Conservation (phyloP, 305 asterid species). For the Nicotiana rustica region DNA sequence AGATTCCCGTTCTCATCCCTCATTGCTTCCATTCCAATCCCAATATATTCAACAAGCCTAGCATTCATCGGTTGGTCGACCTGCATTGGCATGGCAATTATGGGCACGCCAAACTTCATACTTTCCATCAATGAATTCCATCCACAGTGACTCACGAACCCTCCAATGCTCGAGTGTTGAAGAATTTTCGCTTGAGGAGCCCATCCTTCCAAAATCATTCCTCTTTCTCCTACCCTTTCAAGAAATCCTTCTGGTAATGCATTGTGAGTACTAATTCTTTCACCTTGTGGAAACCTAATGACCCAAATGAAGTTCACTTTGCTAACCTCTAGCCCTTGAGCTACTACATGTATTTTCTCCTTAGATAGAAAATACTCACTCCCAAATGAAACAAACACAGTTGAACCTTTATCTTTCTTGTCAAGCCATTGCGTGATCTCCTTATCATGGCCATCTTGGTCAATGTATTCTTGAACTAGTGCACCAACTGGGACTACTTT, state of each 20-base stretch:
- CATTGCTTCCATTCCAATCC: conserved; percentile 23
- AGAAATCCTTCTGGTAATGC: conserved; percentile 38
- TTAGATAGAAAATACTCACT: conserved; percentile 29
- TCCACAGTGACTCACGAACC: conserved; percentile 42
- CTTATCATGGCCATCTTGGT: neutral
- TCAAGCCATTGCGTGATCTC: conserved; percentile 19
- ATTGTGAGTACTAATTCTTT: conserved; percentile 3
- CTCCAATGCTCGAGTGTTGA: conserved; percentile 29
- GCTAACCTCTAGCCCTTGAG: conserved; percentile 37
- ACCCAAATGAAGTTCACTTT: conserved; percentile 38
- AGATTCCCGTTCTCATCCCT: conserved; percentile 22
- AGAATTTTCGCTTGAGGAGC: conserved; percentile 36
- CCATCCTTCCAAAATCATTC: conserved; percentile 37
- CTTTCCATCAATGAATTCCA: conserved; percentile 39
- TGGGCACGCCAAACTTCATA: conserved; percentile 38
- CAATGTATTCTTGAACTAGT: conserved; percentile 31
- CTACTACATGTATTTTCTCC: neutral
- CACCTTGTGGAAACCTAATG: conserved; percentile 36
- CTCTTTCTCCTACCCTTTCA: conserved; percentile 35
- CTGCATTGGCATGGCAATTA: conserved; percentile 36
- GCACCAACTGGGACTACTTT: conserved; percentile 32
- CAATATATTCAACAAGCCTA: conserved; percentile 26
- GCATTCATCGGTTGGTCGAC: conserved; percentile 39
- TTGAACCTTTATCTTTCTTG: conserved; percentile 5
- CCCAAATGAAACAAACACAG: conserved; percentile 35